Evolutionary conservation across 202 grass and related monocot genomes (phyloP).

Genomic region (Dendrocalamus latiflorus): DNA sequence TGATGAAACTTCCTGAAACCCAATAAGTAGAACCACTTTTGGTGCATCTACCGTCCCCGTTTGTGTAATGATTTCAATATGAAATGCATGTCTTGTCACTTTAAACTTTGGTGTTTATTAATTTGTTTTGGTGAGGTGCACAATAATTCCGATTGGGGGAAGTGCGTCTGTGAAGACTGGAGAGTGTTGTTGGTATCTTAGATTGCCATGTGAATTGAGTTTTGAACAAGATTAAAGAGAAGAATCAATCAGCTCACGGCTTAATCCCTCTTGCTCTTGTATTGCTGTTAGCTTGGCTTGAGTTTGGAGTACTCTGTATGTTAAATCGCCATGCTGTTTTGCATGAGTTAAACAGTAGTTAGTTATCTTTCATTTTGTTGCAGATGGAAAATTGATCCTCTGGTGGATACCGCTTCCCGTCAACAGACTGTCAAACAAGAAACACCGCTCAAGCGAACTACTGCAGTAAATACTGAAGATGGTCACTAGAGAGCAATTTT

Average conservation of each 20-base stretch:
- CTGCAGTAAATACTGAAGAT: slow-evolving; percentile 17
- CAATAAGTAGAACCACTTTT: not conserved
- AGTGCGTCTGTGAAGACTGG: not conserved
- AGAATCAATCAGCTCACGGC: not conserved
- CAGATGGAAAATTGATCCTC: slow-evolving; percentile 58
- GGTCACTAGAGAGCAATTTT: slow-evolving; percentile 22
- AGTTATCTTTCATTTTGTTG: not conserved
- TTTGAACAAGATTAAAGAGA: not conserved
- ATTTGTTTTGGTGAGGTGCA: not conserved
- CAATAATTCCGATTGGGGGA: not conserved
- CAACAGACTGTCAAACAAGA: slow-evolving; percentile 15
- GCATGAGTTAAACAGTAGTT: not conserved
- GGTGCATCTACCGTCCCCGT: not conserved
- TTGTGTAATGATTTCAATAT: not conserved
- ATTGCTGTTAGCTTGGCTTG: not conserved
- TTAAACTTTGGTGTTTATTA: not conserved
- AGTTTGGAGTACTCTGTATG: not conserved
- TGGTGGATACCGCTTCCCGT: slow-evolving; percentile 12
- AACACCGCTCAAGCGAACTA: not conserved
- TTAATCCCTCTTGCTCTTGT: not conserved
- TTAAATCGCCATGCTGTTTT: not conserved
- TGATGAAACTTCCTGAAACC: not conserved
- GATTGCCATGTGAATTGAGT: not conserved
- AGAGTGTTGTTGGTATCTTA: not conserved
- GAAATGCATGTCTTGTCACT: not conserved